Base-by-base conservation (phyloP, 352 stramenopile species). In the Saprolegnia parasitica region DNA sequence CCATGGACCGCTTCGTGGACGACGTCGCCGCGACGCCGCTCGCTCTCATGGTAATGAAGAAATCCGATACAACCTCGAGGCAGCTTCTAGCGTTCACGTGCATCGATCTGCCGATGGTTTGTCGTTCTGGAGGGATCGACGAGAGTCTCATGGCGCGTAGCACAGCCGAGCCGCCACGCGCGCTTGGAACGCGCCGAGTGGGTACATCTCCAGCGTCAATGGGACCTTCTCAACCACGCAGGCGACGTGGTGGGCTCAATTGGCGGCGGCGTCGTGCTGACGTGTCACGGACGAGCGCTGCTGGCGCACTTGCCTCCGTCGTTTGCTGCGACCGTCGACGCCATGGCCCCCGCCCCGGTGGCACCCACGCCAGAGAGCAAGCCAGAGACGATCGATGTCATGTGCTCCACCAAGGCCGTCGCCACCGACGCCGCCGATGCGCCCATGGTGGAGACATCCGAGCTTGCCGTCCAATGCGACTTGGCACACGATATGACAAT, bases 81-180 rank as follows among this genome's bases (percentile, higher is more conserved):
- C 63, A 52, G 21, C 54, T 70, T 18, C 42, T 70, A 8, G 63
- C 63, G 16, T 70, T 70, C 54, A 63, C 63, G 11, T 70, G 63
- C 54, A 54, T 70, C 39, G 63, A 70, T 26, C 26, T 70, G 54
- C 35, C 42, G 5, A 45, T 24, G 2, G 63, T 70, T 52, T 24
- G 16, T n/a, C 29, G 29, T 35, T 5, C 2, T 35, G 2, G 20
- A 60, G 9, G 52, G n/a, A 60, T 24, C 1, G 11, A 24, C 11
- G 11, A 35, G 1, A 8, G 52, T 21, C 24, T 60, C 24, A 60
- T 26, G 13, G 4, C 35, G 10, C n/a, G 4, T 24, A 42, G 11
- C 52, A 40, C 20, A 60, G 52, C 52, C 52, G 11, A 16, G 11
- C 16, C 52, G 52, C 13, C 24, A 42, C 16, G 52, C 11, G 24